These are phyloP conservation scores for Trametes gibbosa DNA, from an alignment of 768 basidiomycete genomes.

Conservation along the genomic window DNA sequence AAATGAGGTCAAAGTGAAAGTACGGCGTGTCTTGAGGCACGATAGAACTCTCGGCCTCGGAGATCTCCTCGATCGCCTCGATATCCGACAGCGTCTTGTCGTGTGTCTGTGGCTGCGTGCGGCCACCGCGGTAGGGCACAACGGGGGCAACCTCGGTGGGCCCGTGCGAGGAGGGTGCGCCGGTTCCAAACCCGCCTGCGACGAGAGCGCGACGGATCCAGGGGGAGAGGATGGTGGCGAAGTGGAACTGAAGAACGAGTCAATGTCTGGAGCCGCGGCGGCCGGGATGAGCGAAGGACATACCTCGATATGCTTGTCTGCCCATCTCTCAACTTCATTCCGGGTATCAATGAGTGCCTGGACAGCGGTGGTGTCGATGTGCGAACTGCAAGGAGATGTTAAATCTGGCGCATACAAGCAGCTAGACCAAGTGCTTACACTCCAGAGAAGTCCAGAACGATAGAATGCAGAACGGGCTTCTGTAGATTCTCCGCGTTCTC, in stretches of 20 bases:
- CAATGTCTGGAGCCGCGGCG: background rate
- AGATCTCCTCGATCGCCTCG: constrained; percentile 9
- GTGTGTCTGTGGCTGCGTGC: constrained; percentile 17
- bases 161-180: constrained; percentile 39
- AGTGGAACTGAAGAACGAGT: constrained; percentile 72
- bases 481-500: constrained; percentile 46
- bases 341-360: constrained; percentile 91
- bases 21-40: constrained; percentile 63
- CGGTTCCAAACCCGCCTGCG: constrained; percentile 88
- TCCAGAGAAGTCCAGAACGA: constrained; percentile 88
- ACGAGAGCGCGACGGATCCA: constrained; percentile 90
- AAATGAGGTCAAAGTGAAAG: constrained; percentile 87
- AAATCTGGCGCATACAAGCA: background rate
- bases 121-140: constrained; percentile 57
- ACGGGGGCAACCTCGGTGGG: constrained; percentile 73
- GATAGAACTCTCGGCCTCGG: constrained; percentile 32
- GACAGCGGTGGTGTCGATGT: constrained; percentile 89
- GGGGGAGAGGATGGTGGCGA: constrained; percentile 85
- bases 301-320: constrained; percentile 71
- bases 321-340: constrained; percentile 84
- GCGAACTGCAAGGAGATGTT: constrained; percentile 46
- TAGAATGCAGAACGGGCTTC: constrained; percentile 73
- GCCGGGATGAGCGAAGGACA: constrained; percentile 15
- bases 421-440: constrained; percentile 49
- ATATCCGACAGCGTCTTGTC: background rate